These are phyloP conservation scores for Lagenidium giganteum DNA, from an alignment of 352 stramenopile species.

Conservation along the genomic window DNA sequence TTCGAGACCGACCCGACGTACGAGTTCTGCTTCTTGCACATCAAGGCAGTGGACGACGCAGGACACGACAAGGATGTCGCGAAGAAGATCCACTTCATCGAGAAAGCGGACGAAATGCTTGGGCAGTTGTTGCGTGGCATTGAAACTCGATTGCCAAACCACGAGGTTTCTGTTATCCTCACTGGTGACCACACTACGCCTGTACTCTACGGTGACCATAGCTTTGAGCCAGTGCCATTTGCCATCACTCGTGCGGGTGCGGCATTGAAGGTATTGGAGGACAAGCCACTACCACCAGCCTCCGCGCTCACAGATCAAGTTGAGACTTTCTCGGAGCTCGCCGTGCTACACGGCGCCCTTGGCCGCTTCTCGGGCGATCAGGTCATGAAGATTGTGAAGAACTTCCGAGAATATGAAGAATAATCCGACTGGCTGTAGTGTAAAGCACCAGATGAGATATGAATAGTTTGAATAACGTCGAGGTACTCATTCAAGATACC, in stretches of 20 bases:
- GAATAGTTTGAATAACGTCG: constrained; percentile 2
- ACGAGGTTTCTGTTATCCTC: constrained; percentile 77
- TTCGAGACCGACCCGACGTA: constrained; percentile 26
- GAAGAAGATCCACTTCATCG: constrained; percentile 83
- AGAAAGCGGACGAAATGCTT: constrained; percentile 84
- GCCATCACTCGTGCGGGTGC: constrained; percentile 45
- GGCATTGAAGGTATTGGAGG: constrained; percentile 1
- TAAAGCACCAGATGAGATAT: not conserved
- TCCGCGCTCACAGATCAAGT: constrained; percentile 47
- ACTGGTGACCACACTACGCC: constrained; percentile 86
- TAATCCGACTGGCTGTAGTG: no score
- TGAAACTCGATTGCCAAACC: constrained; percentile 12
- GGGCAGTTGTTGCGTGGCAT: constrained; percentile 30
- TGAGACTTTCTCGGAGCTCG: constrained; percentile 57
- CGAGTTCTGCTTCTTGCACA: constrained; percentile 83
- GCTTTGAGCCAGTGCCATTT: constrained; percentile 82
- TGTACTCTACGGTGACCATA: constrained; percentile 84
- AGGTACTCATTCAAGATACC: not conserved
- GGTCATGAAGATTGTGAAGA: constrained; percentile 80
- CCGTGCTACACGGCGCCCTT: constrained; percentile 57
- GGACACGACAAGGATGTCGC: constrained; percentile 80
- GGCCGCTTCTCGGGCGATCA: constrained; percentile 82
- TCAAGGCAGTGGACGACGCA: constrained; percentile 85
- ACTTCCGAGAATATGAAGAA: constrained; percentile 27
- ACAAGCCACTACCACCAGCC: constrained; percentile 1